phyloP scores from a whole-genome alignment of 768 basidiomycete genomes.

The Mycena alexandri region DNA sequence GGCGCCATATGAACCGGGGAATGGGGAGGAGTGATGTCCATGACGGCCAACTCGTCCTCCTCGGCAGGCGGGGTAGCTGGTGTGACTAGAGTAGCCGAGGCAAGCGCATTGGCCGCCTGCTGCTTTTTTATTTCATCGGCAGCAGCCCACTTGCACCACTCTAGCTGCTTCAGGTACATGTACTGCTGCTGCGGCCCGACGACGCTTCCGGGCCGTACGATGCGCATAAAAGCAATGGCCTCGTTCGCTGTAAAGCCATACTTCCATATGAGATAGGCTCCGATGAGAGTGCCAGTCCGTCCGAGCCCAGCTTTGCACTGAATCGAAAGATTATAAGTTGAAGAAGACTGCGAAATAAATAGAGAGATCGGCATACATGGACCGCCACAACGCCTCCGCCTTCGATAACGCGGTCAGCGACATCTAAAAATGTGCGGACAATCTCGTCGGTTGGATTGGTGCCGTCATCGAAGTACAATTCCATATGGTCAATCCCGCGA shows the following conservation, averaged over 20 bases:
- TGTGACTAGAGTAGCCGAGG: constrained; percentile 65
- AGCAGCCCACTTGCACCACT: constrained; percentile 95
- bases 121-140: constrained; percentile 79
- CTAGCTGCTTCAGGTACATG: constrained; percentile 93
- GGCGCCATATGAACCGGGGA: constrained; percentile 65
- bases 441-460: constrained; percentile 98
- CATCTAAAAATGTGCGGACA: constrained; percentile 89
- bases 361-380: constrained; percentile 68
- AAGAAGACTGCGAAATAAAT: constrained; percentile 19
- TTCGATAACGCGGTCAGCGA: constrained; percentile 84
- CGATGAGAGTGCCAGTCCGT: constrained; percentile 95
- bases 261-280: constrained; percentile 98
- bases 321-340: constrained; percentile 34
- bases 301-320: constrained; percentile 98
- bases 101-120: constrained; percentile 53
- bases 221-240: constrained; percentile 98
- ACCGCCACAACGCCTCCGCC: constrained; percentile 87
- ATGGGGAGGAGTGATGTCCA: constrained; percentile 57
- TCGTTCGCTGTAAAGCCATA: constrained; percentile 97
- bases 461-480: constrained; percentile 97
- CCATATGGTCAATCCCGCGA: constrained; percentile 88
- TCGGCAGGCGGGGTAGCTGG: constrained; percentile 88
- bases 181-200: constrained; percentile 96
- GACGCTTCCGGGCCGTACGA: constrained; percentile 93
- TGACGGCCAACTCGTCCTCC: constrained; percentile 69